These are phyloP conservation scores for Excoecaria cochinchinensis DNA, from an alignment of 345 rosid genomes.

Conservation along the genomic window DNA sequence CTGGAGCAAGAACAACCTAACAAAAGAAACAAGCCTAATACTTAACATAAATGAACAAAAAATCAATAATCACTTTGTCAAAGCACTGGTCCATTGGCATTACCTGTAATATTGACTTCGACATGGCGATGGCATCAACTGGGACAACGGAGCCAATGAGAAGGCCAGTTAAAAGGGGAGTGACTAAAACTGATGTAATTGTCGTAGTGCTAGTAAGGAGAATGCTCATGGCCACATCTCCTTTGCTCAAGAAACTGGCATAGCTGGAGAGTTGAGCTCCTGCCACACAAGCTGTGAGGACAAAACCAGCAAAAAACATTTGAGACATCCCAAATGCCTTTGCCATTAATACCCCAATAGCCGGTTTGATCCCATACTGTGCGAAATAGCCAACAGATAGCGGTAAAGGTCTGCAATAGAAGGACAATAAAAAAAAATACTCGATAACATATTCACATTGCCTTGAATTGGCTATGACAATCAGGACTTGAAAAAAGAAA, in stretches of 20 bases:
- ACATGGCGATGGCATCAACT: conserved; percentile 93
- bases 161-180: conserved; percentile 66
- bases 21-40: conserved; percentile 2
- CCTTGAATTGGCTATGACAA: neutral
- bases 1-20: conserved; percentile 89
- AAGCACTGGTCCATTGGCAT: conserved; percentile 8
- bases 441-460: conserved; percentile 16
- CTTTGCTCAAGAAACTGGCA: conserved; percentile 75
- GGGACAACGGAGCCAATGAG: conserved; percentile 93
- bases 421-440: conserved; percentile 17
- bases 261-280: conserved; percentile 94
- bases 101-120: conserved; percentile 94
- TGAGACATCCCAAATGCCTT: conserved; percentile 69
- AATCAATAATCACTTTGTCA: conserved; percentile 4
- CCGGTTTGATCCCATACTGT: conserved; percentile 83
- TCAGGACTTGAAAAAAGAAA: conserved; percentile 3
- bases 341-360: conserved; percentile 73
- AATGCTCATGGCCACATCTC: conserved; percentile 92
- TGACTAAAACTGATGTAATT: conserved; percentile 69
- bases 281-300: conserved; percentile 83
- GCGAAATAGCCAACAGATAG: conserved; percentile 72
- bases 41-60: conserved; percentile 6
- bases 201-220: conserved; percentile 83
- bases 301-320: conserved; percentile 76
- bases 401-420: conserved; percentile 72